phyloP scores from a whole-genome alignment of 371 early-diverging fungal species.

The Sporodiniella umbellata region DNA sequence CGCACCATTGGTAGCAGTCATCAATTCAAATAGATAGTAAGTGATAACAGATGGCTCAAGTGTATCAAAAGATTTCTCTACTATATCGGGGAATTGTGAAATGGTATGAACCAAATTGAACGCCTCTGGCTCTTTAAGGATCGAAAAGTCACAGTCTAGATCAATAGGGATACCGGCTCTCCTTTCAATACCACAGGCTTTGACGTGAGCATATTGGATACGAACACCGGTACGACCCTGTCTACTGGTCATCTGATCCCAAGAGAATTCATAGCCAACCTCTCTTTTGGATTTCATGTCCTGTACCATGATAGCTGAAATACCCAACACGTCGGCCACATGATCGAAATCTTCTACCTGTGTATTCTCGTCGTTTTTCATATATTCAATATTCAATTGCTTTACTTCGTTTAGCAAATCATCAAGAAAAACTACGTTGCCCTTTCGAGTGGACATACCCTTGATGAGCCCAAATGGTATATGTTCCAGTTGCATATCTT shows the following conservation, averaged over 20 bases:
- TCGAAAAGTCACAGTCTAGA: constrained; percentile 27
- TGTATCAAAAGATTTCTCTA: constrained; percentile 49
- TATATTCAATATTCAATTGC: constrained; percentile 82
- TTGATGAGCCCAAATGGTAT: constrained; percentile 92
- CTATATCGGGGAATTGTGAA: constrained; percentile 83
- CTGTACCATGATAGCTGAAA: constrained; percentile 90
- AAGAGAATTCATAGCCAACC: constrained; percentile 95
- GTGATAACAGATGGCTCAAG: constrained; percentile 91
- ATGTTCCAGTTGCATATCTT: constrained; percentile 54
- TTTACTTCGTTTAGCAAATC: constrained; percentile 91
- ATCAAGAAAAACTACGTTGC: constrained; percentile 93
- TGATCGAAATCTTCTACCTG: constrained; percentile 61
- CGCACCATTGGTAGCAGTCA: constrained; percentile 76
- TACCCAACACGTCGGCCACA: constrained; percentile 68
- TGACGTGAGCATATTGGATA: constrained; percentile 95
- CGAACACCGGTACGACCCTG: constrained; percentile 98
- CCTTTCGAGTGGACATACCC: constrained; percentile 96
- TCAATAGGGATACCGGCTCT: constrained; percentile 18
- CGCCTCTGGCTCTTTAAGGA: constrained; percentile 71
- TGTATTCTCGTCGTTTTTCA: constrained; percentile 65
- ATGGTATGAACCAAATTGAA: constrained; percentile 70
- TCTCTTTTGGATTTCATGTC: constrained; percentile 90
- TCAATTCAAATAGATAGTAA: constrained; percentile 82
- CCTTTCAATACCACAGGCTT: constrained; percentile 69
- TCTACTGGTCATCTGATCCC: constrained; percentile 90